A percentile compares a stretch with the other conserved stretches of the same genome.
phyloP scores from a whole-genome alignment of 192 early-diverging fungal genomes.

The Rhizoclosmatium globosum region DNA sequence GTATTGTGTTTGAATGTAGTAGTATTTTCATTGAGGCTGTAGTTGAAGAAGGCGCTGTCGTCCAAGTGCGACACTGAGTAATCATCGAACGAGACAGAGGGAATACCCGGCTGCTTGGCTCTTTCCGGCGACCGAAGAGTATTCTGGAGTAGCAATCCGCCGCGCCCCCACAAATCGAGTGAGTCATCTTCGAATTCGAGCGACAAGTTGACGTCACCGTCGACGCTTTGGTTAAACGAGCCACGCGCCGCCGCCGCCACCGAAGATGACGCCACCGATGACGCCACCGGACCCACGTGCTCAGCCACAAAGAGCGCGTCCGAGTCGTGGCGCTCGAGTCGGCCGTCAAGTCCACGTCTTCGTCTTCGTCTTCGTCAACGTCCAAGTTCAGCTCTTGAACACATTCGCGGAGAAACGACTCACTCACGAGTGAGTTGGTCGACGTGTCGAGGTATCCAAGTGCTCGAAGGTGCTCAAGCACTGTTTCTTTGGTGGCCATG shows the following conservation, averaged over 20 bases:
- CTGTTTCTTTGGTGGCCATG: slow-evolving; percentile 16
- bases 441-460: not conserved
- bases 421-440: not conserved
- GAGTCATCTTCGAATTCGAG: no score
- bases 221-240: no score
- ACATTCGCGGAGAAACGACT: slow-evolving; percentile 14
- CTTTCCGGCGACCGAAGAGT: no score
- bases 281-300: not conserved
- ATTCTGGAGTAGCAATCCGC: no score
- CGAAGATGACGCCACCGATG: no score
- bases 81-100: no score
- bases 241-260: no score
- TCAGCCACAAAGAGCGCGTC: slow-evolving; percentile 6
- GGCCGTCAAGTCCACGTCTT: not conserved
- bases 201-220: no score
- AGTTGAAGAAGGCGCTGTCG: not conserved
- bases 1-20: not conserved
- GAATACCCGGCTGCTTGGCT: no score
- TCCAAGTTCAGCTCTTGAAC: slow-evolving; percentile 2
- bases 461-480: slow-evolving; percentile 15
- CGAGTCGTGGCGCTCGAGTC: not conserved
- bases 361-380: not conserved
- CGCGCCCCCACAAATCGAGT: no score
- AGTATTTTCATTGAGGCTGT: not conserved
- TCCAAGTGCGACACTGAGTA: not conserved